Evolutionary conservation across 768 basidiomycete species (phyloP), one percentile per base, ranked within the genome.

Genomic region (Podaxis sp.): DNA sequence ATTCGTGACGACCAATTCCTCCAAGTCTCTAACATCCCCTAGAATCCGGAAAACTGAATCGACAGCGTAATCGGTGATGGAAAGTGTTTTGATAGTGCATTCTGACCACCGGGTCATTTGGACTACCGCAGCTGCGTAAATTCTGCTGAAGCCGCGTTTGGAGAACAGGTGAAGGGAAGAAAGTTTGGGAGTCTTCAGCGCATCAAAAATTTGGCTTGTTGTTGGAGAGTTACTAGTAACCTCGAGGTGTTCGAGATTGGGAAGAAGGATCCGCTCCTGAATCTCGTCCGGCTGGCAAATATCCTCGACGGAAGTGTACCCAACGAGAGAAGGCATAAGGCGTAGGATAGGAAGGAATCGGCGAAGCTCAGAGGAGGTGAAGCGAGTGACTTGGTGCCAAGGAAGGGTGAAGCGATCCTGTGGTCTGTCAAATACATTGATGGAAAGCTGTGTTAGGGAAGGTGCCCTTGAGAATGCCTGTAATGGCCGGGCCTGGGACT

Each of bases 211-310:
- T 30, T 60, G 58, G 36, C 50, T 60, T 12, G 48, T 60, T 10
- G 58, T 60, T 24, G 58, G 58, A 22, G 50, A 60, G 2, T 60
- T 60, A 15, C 58, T 60, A 2, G 50, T 52, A 22, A 60, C 58
- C 20, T 60, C 49, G 3, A 60, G 58, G 5, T 15, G 17, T 38
- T 60, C 58, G 4, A 60, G 50, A 17, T 60, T 37, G 7, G 20
- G 58, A 24, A 60, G 49, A 38, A 51, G 36, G 26, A 60, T 60
- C 17, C 58, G n/a, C 3, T 52, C 58, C 20, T 60, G 58, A 15
- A 60, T 52, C 26, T 60, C 58, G 22, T 51, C 37, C 6, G 33
- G 58, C 6, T 40, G 30, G 24, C 58, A 60, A n/a, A 51, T 26
- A 22, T 60, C 58, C 33, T 51, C 37, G 8, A 51, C n/a, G 4